Base-by-base conservation (phyloP, 306 rosid genomes). In the Vicia sativa region DNA sequence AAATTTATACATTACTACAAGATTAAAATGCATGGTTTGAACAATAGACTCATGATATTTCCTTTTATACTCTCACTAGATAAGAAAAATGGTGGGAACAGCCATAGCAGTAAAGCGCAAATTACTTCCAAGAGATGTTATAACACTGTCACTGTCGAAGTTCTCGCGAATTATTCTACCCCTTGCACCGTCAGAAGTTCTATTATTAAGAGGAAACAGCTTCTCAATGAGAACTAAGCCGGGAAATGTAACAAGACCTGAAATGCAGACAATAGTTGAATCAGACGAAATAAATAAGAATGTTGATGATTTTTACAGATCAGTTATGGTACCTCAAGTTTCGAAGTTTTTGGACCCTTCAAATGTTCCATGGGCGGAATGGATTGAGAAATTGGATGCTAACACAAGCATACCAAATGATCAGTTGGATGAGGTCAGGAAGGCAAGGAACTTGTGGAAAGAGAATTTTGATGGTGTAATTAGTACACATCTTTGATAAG, bases 31-130 rank as follows among this genome's bases (percentile, higher is more conserved):
- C 53, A 48, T 16, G 37, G 2, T 31, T 31, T 0, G 34, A 31
- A 31, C 37, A 31, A 31, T 31, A 31, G 37, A 31, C 37, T 31
- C 42, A 9, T 67, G 39, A 69, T 56, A 10, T 67, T 16, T 52
- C 57, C 18, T 60, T 70, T 59, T 43, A 41, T 44, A 15, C 71
- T 76, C 68, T 67, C 67, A 61, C 63, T 89, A 90, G 95, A 88
- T 93, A 62, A 86, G 95, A 46, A 93, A 93, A 82, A 88, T 90
- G 96, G 75, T 93, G 45, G 98, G 84, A 23, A 86, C 95, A 14
- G 92, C 95, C 9, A 82, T 90, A 65, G 97, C 96, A 6, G 87
- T 90, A 54, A 88, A 93, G 78, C 84, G 87, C 74, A 78, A 79
- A 65, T 65, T 90, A 66, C 89, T 93, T 50, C 99, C 95, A 1